Percentiles rank a stretch among this genome's conserved stretches.
Conservation (phyloP, 176 grass and related monocot species). For the Oryza brachyantha region DNA sequence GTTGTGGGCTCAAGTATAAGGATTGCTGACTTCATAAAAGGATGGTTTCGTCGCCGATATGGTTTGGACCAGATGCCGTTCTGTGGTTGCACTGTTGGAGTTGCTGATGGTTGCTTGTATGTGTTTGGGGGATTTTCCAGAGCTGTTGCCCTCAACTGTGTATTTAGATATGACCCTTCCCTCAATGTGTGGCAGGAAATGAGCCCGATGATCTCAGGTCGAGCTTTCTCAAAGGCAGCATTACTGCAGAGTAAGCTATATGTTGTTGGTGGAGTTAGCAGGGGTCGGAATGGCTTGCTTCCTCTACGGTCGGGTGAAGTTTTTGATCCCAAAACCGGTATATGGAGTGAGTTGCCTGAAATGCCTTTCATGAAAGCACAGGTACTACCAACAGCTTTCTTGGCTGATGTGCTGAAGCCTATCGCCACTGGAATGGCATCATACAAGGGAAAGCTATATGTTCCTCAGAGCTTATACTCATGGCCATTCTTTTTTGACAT, state of each 20-base stretch:
- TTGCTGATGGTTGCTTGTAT: slow-evolving; percentile 68
- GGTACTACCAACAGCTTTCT: slow-evolving; percentile 62
- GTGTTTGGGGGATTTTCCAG: slow-evolving; percentile 77
- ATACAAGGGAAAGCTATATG: slow-evolving; percentile 61
- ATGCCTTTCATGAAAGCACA: slow-evolving; percentile 85
- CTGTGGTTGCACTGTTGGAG: slow-evolving; percentile 62
- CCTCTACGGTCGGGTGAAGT: slow-evolving; percentile 75
- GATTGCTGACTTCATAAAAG: slow-evolving; percentile 71
- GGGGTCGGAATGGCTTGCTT: slow-evolving; percentile 54
- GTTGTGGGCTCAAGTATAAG: slow-evolving; percentile 74
- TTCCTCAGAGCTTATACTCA: slow-evolving; percentile 87
- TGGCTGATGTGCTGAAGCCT: slow-evolving; percentile 80
- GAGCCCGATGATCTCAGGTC: slow-evolving; percentile 61
- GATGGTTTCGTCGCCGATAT: slow-evolving; percentile 55
- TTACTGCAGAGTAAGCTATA: slow-evolving; percentile 77
- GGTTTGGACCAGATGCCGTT: slow-evolving; percentile 60
- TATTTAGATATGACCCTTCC: slow-evolving; percentile 72
- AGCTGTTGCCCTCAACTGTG: slow-evolving; percentile 57
- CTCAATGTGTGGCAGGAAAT: slow-evolving; percentile 75
- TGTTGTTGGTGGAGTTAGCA: slow-evolving; percentile 81
- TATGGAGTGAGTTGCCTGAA: slow-evolving; percentile 62
- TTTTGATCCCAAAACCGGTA: slow-evolving; percentile 68
- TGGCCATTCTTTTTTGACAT: slow-evolving; percentile 92
- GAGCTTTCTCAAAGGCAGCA: slow-evolving; percentile 85
- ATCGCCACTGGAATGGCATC: slow-evolving; percentile 75